phyloP scores from a whole-genome alignment of 352 stramenopile species.

The Phytophthora ramorum region DNA sequence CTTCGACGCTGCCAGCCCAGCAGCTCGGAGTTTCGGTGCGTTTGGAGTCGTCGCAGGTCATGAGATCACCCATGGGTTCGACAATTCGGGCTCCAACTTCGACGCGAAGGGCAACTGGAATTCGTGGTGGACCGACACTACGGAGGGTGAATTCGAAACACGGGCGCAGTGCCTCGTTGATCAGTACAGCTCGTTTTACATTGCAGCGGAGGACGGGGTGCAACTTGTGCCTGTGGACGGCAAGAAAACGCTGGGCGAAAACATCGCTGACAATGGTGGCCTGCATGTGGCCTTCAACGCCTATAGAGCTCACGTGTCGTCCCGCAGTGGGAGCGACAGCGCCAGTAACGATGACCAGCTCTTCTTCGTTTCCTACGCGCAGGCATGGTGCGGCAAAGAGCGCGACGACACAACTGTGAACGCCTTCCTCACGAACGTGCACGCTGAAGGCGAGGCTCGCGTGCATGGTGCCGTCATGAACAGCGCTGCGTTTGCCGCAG shows the following conservation, averaged over 20 bases:
- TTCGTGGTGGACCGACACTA: slow-evolving; percentile 91
- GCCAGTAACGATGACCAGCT: slow-evolving; percentile 48
- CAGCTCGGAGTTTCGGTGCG: slow-evolving; percentile 91
- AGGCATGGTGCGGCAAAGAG: slow-evolving; percentile 69
- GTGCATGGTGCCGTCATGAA: slow-evolving; percentile 79
- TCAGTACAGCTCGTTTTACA: slow-evolving; percentile 59
- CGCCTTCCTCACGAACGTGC: slow-evolving; percentile 49
- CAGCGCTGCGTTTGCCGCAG: slow-evolving; percentile 52
- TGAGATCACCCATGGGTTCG: slow-evolving; percentile 95
- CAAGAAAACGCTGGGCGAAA: slow-evolving; percentile 70
- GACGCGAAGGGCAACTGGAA: slow-evolving; percentile 88
- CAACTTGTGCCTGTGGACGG: slow-evolving; percentile 62
- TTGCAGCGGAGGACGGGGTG: slow-evolving; percentile 35
- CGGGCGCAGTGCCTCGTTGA: slow-evolving; percentile 62
- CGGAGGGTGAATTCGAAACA: slow-evolving; percentile 68
- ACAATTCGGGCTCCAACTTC: slow-evolving; percentile 90
- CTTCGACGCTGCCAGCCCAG: slow-evolving; percentile 78
- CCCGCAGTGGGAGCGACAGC: slow-evolving; percentile 1
- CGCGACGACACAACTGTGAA: slow-evolving; percentile 44
- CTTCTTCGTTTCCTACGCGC: slow-evolving; percentile 72
- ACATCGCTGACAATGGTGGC: slow-evolving; percentile 81
- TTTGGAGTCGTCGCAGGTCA: slow-evolving; percentile 93
- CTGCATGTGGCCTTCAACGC: slow-evolving; percentile 63
- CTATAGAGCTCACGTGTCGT: slow-evolving; percentile 38
- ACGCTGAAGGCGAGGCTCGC: slow-evolving; percentile 56